phyloP scores from a whole-genome alignment of 2,329 filamentous ascomycete genomes.

The Aspergillus novoparasiticus region DNA sequence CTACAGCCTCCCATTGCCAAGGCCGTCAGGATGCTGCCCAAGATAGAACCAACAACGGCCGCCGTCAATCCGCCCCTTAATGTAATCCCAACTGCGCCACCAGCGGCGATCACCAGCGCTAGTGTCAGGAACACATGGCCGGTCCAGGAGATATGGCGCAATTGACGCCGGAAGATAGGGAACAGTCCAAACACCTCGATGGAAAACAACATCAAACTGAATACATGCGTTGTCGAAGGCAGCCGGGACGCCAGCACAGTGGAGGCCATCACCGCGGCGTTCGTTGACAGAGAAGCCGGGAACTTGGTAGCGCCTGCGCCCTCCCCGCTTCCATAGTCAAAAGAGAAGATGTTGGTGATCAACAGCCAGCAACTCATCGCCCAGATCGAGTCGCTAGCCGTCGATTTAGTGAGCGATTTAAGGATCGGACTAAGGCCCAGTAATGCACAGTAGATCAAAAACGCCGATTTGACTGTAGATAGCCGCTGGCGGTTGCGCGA shows the following conservation, averaged over 20 bases:
- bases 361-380: conserved; percentile 92
- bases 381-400: conserved; percentile 94
- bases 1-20: conserved; percentile 89
- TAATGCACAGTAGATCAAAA: conserved; percentile 89
- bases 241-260: conserved; percentile 90
- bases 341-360: conserved; percentile 95
- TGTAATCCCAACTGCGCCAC: conserved; percentile 71
- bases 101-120: conserved; percentile 75
- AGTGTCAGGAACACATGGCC: conserved; percentile 79
- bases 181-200: conserved; percentile 98
- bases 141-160: conserved; percentile 77
- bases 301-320: conserved; percentile 50
- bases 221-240: conserved; percentile 89
- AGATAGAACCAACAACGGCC: conserved; percentile 70
- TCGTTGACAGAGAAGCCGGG: conserved; percentile 76
- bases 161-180: conserved; percentile 91
- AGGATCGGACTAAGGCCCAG: conserved; percentile 92
- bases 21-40: conserved; percentile 73
- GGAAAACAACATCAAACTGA: conserved; percentile 90
- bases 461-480: conserved; percentile 85
- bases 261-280: conserved; percentile 93
- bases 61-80: conserved; percentile 57
- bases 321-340: conserved; percentile 79
- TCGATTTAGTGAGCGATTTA: conserved; percentile 92
- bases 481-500: conserved; percentile 65